phyloP scores from a whole-genome alignment of 2,329 filamentous ascomycete species.

The Sporothrix curviconia region DNA sequence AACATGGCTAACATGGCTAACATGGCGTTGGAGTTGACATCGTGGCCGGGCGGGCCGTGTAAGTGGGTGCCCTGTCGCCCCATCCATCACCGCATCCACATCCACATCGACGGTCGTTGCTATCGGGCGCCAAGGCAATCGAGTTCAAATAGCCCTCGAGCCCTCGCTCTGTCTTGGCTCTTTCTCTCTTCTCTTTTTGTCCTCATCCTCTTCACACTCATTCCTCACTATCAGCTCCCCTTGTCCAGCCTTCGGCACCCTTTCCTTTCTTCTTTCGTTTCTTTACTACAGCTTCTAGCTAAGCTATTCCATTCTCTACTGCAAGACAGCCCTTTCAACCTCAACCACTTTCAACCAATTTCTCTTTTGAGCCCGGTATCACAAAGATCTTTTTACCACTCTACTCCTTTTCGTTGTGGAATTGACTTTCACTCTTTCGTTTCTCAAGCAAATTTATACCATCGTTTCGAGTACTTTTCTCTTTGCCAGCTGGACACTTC shows the following conservation, averaged over 20 bases:
- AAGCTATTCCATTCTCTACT: conserved; percentile 19
- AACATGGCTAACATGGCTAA: too few relatives aligned
- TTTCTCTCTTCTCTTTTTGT: neutral
- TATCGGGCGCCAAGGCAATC: neutral
- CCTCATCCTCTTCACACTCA: neutral
- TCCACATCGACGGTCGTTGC: neutral
- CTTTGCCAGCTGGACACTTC: conserved; percentile 4
- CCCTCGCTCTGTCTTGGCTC: neutral
- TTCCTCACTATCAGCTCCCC: neutral
- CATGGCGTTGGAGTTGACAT: conserved; percentile 1
- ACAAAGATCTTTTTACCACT: conserved; percentile 15
- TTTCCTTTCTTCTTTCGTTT: conserved; percentile 16
- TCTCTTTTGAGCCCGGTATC: conserved; percentile 1
- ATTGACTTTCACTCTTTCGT: conserved; percentile 10
- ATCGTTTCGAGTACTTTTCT: neutral
- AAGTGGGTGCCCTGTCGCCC: neutral
- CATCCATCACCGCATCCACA: neutral
- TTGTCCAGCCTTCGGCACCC: neutral
- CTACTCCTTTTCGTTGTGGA: conserved; percentile 22
- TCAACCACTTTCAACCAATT: neutral
- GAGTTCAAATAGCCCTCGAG: conserved; percentile 10
- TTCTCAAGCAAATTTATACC: neutral
- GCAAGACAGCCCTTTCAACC: conserved; percentile 14
- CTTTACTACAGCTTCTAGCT: conserved; percentile 12
- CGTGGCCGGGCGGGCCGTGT: neutral